A percentile compares a stretch with the other conserved stretches of the same genome.
Evolutionary conservation across 495 filamentous ascomycete genomes (phyloP).

Genomic region (Annulohypoxylon bovei): DNA sequence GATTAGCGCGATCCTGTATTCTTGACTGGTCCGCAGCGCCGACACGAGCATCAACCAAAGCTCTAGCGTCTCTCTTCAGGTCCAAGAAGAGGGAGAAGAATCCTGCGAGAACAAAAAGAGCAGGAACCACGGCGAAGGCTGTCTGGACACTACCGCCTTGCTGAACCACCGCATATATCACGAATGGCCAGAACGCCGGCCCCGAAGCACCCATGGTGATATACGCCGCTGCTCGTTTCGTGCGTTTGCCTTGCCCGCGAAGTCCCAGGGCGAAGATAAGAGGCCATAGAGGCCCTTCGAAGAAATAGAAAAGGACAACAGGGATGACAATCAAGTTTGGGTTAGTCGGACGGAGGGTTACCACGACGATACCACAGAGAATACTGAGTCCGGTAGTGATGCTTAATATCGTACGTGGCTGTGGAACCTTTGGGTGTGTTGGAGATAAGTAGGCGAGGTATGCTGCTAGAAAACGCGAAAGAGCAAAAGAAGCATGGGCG

Average conservation of each 20-base stretch:
- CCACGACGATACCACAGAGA: conserved; percentile 51
- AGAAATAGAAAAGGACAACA: conserved; percentile 70
- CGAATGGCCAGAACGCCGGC: conserved; percentile 73
- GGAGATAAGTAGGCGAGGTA: conserved; percentile 62
- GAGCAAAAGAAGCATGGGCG: conserved; percentile 58
- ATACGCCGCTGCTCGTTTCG: conserved; percentile 73
- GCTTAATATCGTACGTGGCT: conserved; percentile 65
- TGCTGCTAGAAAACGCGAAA: conserved; percentile 59
- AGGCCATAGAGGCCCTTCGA: conserved; percentile 76
- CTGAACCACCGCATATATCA: conserved; percentile 57
- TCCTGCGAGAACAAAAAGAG: conserved; percentile 46
- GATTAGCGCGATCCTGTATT: conserved; percentile 46
- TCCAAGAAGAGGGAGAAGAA: conserved; percentile 53
- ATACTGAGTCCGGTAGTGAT: conserved; percentile 58
- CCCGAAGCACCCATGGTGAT: conserved; percentile 73
- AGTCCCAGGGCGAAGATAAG: conserved; percentile 75
- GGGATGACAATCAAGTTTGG: conserved; percentile 66
- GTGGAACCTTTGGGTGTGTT: conserved; percentile 55
- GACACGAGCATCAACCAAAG: conserved; percentile 50
- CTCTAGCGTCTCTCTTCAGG: conserved; percentile 49
- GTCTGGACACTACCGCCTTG: conserved; percentile 48
- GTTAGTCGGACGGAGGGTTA: conserved; percentile 60
- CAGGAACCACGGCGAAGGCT: conserved; percentile 50
- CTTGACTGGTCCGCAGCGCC: conserved; percentile 41
- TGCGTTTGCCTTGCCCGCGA: conserved; percentile 73